Evolutionary conservation across 768 basidiomycete genomes (phyloP).

Genomic region (Rhizopogon roseolus): DNA sequence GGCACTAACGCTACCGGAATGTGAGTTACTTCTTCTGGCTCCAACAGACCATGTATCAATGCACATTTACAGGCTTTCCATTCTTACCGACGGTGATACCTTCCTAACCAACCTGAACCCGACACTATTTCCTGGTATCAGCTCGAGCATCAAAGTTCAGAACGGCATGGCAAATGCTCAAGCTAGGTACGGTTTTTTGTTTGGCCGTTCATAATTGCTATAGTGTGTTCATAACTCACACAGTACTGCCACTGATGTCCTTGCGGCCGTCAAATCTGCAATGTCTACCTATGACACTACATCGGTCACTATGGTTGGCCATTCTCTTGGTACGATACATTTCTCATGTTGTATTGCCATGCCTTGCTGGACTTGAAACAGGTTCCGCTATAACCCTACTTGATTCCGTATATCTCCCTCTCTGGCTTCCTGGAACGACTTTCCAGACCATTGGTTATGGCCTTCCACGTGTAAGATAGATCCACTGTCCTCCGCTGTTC

Average conservation of each 20-base stretch:
- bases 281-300: conserved; percentile 30
- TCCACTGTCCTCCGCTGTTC: not conserved
- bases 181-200: conserved; percentile 25
- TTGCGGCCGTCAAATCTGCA: conserved; percentile 39
- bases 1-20: conserved; percentile 27
- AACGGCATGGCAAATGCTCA: conserved; percentile 43
- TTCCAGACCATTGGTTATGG: conserved; percentile 30
- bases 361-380: not conserved
- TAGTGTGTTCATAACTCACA: not conserved
- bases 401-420: conserved; percentile 34
- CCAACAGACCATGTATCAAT: not conserved
- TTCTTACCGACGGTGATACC: conserved; percentile 39
- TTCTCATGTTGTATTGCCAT: not conserved
- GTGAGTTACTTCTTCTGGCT: conserved; percentile 10
- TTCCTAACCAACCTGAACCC: conserved; percentile 29
- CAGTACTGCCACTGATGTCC: conserved; percentile 36
- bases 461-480: conserved; percentile 27
- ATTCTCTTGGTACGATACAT: conserved; percentile 31
- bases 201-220: not conserved
- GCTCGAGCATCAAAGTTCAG: conserved; percentile 37
- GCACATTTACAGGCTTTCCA: conserved; percentile 21
- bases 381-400: conserved; percentile 34
- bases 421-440: conserved; percentile 30
- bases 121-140: conserved; percentile 46
- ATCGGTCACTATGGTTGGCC: conserved; percentile 40